A percentile compares a stretch with the other conserved stretches of the same genome.
Conservation (phyloP, 176 grass and related monocot species). For the Cocos nucifera region DNA sequence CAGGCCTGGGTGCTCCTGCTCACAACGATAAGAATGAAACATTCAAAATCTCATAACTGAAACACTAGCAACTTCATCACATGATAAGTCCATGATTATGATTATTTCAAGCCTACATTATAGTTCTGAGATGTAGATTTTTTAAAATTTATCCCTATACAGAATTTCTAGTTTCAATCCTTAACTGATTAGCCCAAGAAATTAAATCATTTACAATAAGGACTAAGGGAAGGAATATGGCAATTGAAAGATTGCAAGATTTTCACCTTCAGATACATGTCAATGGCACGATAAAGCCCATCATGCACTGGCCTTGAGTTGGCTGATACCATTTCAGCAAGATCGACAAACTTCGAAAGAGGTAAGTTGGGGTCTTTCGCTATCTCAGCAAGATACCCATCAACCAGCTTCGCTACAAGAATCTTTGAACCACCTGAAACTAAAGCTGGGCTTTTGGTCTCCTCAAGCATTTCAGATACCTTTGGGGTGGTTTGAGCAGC, state of each 20-base stretch:
- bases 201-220: no score
- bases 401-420: conserved; percentile 68
- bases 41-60: not conserved
- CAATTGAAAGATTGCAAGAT: no score
- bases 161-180: no score
- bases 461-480: conserved; percentile 13
- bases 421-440: conserved; percentile 45
- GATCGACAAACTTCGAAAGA: conserved; percentile 62
- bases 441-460: conserved; percentile 36
- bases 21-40: not conserved
- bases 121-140: no score
- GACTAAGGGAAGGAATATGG: no score
- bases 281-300: conserved; percentile 76
- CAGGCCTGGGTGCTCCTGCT: conserved; percentile 77
- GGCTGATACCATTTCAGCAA: conserved; percentile 57
- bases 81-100: no score
- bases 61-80: no score
- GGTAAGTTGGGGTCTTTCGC: conserved; percentile 68
- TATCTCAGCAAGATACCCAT: conserved; percentile 79
- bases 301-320: conserved; percentile 74
- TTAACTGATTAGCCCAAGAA: no score
- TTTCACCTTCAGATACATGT: conserved; percentile 89
- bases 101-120: no score
- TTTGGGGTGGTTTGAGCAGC: conserved; percentile 31
- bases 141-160: no score